These are phyloP conservation scores for Cerioporus squamosus DNA, from an alignment of 1,284 basidiomycete species.

Conservation along the genomic window DNA sequence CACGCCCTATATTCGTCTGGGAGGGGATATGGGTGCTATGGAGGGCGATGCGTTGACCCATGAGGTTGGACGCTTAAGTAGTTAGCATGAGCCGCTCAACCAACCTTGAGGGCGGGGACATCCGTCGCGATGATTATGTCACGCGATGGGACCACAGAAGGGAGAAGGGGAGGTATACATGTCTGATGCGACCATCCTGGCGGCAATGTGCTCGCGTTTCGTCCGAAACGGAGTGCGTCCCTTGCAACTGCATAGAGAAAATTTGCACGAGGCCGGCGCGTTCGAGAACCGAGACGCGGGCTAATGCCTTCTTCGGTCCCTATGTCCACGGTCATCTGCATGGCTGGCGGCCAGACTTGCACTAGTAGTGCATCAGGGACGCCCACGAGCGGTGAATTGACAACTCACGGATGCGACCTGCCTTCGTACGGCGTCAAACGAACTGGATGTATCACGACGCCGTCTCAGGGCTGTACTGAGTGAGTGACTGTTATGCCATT, in stretches of 20 bases:
- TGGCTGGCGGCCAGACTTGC: no score
- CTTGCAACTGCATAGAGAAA: background rate
- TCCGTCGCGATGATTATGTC: slow-evolving; percentile 12
- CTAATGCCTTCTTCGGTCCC: background rate
- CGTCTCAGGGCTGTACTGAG: no score
- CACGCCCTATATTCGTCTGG: slow-evolving; percentile 2
- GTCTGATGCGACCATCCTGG: slow-evolving; percentile 2
- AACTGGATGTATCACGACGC: no score
- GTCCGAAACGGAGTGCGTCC: slow-evolving; percentile 1
- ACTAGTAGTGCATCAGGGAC: no score
- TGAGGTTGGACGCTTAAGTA: slow-evolving; percentile 15
- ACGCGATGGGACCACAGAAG: slow-evolving; percentile 7
- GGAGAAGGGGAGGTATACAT: background rate
- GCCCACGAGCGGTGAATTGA: no score
- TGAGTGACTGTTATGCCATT: no score
- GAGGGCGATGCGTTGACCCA: background rate
- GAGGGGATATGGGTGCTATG: slow-evolving; percentile 15
- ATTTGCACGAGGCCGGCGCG: background rate
- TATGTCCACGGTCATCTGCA: background rate
- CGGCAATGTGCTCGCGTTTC: slow-evolving; percentile 6
- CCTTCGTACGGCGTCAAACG: no score
- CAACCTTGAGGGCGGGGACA: slow-evolving; percentile 1
- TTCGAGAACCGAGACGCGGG: background rate
- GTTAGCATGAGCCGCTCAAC: slow-evolving; percentile 12
- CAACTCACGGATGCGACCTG: no score